Conservation (phyloP, 202 grass and related monocot genomes). For the Carex arenaria region DNA sequence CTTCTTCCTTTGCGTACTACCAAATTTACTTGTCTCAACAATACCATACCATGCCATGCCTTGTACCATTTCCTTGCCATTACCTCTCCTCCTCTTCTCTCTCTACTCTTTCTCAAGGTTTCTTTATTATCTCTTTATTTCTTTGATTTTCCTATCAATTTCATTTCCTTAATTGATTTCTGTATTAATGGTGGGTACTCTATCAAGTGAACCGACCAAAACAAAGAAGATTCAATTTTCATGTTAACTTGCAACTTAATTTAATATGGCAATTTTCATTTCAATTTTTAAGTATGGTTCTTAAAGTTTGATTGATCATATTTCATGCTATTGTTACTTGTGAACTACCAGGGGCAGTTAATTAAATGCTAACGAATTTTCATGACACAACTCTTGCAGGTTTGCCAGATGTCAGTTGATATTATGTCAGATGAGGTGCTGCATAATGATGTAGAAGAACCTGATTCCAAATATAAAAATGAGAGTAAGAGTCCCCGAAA, state of each 20-base stretch:
- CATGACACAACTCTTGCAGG: conserved; percentile 26
- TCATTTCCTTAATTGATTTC: too few relatives aligned
- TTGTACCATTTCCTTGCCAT: neutral
- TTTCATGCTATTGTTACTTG: neutral
- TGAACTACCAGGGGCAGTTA: neutral
- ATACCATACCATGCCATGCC: neutral
- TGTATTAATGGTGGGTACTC: neutral
- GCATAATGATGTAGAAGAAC: conserved; percentile 64
- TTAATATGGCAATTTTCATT: neutral
- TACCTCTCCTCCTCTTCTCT: neutral
- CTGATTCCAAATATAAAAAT: conserved; percentile 47
- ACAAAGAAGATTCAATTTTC: neutral
- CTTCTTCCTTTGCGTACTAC: neutral
- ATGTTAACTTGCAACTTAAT: neutral
- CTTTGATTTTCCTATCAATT: too few relatives aligned
- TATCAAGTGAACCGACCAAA: neutral
- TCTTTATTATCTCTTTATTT: neutral
- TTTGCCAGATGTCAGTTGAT: conserved; percentile 51
- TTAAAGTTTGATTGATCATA: neutral
- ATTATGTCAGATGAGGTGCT: conserved; percentile 33
- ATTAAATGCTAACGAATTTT: neutral
- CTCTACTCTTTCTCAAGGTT: neutral
- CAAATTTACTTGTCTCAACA: neutral
- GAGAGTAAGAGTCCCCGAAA: conserved; percentile 43
- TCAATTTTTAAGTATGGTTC: neutral